phyloP scores from a whole-genome alignment of 768 basidiomycete species.

The Nidularia pulvinata region DNA sequence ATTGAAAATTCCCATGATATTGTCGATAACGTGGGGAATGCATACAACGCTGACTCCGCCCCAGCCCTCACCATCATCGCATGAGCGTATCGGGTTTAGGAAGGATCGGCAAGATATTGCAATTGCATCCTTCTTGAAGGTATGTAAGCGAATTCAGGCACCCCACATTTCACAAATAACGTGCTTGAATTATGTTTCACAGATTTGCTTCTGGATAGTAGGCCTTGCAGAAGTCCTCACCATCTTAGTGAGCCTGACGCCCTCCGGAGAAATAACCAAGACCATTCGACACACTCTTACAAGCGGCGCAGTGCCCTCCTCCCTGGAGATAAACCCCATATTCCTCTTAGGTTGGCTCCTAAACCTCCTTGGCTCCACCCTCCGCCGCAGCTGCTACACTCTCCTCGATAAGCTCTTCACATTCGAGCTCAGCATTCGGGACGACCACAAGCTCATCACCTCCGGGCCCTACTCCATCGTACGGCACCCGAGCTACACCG shows the following conservation, averaged over 20 bases:
- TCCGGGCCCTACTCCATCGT: constrained; percentile 21
- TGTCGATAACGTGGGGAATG: constrained; percentile 20
- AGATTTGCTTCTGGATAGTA: constrained; percentile 14
- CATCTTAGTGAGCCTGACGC: constrained; percentile 6
- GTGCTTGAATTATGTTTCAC: not conserved
- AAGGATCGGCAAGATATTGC: constrained; percentile 12
- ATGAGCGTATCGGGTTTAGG: constrained; percentile 14
- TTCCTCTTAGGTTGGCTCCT: constrained; percentile 9
- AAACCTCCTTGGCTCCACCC: not conserved
- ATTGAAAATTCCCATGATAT: constrained; percentile 17
- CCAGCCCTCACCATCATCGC: constrained; percentile 13
- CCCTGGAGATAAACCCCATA: constrained; percentile 2
- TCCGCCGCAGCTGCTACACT: constrained; percentile 7
- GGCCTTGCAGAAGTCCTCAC: constrained; percentile 14
- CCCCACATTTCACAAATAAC: not conserved
- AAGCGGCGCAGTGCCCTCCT: not conserved
- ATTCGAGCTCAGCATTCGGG: constrained; percentile 30
- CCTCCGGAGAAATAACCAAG: constrained; percentile 7
- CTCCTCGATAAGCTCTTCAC: constrained; percentile 8
- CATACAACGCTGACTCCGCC: constrained; percentile 22
- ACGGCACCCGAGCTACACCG: constrained; percentile 25
- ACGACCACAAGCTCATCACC: constrained; percentile 20
- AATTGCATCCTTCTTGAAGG: constrained; percentile 15
- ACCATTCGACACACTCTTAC: constrained; percentile 2
- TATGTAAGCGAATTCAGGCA: constrained; percentile 1